These are phyloP conservation scores for Arthrobotrys musiformis DNA, from an alignment of 2,329 filamentous ascomycete genomes.

Conservation along the genomic window DNA sequence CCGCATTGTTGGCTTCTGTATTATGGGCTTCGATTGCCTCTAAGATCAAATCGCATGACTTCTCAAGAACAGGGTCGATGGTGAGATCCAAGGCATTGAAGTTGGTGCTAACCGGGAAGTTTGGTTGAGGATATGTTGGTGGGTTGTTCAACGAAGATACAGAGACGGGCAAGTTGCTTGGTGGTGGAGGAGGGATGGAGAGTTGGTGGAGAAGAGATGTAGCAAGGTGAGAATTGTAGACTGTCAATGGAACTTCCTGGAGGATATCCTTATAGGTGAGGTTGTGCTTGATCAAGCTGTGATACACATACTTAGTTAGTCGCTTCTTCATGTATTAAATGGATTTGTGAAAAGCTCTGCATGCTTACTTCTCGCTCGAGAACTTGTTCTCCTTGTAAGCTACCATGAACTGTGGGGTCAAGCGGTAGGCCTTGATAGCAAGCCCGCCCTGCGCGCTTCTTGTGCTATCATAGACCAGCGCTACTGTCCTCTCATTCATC, in stretches of 20 bases:
- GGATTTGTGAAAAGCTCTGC: constrained; percentile 69
- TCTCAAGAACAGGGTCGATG: constrained; percentile 97
- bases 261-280: constrained; percentile 94
- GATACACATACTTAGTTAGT: constrained; percentile 58
- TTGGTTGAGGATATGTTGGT: constrained; percentile 65
- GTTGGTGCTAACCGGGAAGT: constrained; percentile 81
- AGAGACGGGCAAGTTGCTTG: constrained; percentile 65
- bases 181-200: constrained; percentile 81
- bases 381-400: constrained; percentile 98
- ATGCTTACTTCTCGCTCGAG: constrained; percentile 75
- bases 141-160: constrained; percentile 43
- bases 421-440: constrained; percentile 88
- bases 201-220: constrained; percentile 95
- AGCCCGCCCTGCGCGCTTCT: constrained; percentile 91
- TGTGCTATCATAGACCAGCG: constrained; percentile 93
- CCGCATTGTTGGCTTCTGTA: constrained; percentile 99
- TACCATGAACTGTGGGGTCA: constrained; percentile 86
- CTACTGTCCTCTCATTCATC: constrained; percentile 83
- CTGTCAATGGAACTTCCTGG: constrained; percentile 83
- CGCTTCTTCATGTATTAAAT: constrained; percentile 30
- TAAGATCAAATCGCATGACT: constrained; percentile 94
- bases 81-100: constrained; percentile 89
- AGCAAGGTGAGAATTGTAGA: constrained; percentile 97
- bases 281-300: constrained; percentile 91
- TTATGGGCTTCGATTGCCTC: constrained; percentile 98